These are phyloP conservation scores for Taphrina confusa DNA, from an alignment of 1,139 yeast genomes.

Conservation along the genomic window DNA sequence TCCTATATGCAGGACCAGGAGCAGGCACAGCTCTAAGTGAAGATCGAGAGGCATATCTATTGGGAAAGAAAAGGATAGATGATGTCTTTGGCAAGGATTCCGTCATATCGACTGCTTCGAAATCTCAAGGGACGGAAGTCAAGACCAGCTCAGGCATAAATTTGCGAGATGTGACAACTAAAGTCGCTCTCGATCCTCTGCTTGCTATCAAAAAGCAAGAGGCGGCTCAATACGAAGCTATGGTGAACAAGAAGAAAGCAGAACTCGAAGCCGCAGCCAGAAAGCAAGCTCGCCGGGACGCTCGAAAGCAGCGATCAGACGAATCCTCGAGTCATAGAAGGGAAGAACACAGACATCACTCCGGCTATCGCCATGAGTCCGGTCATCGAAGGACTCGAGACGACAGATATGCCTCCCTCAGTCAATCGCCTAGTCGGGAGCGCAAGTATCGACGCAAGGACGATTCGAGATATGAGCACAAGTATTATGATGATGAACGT, in stretches of 20 bases:
- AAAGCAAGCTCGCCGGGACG: constrained; percentile 23
- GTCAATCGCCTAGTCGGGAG: neutral
- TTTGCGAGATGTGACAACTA: constrained; percentile 42
- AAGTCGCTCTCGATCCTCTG: constrained; percentile 59
- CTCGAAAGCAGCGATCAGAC: neutral
- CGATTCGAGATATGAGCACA: neutral
- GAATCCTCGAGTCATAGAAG: neutral
- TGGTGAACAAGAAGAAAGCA: constrained; percentile 38
- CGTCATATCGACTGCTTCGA: constrained; percentile 41
- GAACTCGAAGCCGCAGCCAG: constrained; percentile 36
- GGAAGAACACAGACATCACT: neutral
- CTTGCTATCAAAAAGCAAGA: constrained; percentile 53
- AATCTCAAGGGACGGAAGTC: constrained; percentile 40
- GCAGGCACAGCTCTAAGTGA: constrained; percentile 42
- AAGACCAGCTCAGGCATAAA: constrained; percentile 36
- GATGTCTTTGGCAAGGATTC: constrained; percentile 42
- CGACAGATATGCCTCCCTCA: neutral
- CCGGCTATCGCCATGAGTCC: no score
- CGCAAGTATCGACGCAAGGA: neutral
- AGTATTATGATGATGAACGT: neutral
- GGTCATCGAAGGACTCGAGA: constrained; percentile 3
- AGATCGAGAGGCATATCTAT: constrained; percentile 53
- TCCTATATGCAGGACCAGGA: constrained; percentile 75
- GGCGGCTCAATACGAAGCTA: constrained; percentile 42
- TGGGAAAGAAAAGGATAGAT: constrained; percentile 56